Conservation (phyloP, 345 rosid genomes). For the Eucalyptus erythrocorys region DNA sequence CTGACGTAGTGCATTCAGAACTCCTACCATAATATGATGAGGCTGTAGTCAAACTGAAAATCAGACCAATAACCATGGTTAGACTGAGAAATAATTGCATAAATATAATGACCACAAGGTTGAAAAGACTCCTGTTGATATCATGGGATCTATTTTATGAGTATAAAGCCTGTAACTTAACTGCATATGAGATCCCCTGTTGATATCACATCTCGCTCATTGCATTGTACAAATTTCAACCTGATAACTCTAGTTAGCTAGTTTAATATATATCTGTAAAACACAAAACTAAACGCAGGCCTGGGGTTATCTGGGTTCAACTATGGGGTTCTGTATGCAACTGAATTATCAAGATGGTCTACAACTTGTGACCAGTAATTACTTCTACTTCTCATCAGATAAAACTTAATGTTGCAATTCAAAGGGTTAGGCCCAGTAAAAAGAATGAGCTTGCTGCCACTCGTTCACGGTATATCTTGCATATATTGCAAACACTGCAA, state of each 20-base stretch:
- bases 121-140: neutral
- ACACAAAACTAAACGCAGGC: neutral
- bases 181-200: neutral
- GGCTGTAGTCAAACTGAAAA: slow-evolving; percentile 82
- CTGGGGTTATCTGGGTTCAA: neutral
- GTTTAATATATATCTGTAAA: neutral
- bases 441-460: neutral
- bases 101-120: neutral
- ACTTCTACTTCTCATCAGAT: neutral
- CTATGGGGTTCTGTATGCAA: neutral
- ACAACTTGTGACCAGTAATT: neutral
- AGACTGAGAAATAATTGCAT: neutral
- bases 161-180: neutral
- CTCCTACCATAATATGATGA: slow-evolving; percentile 82
- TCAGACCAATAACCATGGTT: neutral
- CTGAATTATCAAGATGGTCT: neutral
- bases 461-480: neutral
- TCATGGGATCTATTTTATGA: neutral
- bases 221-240: neutral
- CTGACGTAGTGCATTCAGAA: slow-evolving; percentile 75
- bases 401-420: neutral
- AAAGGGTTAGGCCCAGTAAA: neutral
- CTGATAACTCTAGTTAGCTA: neutral
- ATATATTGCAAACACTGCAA: neutral
- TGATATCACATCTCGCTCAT: neutral